A percentile compares a stretch with the other conserved stretches of the same genome.
Conservation (phyloP, 208 protist genomes). For the Acanthamoeba healyi region DNA sequence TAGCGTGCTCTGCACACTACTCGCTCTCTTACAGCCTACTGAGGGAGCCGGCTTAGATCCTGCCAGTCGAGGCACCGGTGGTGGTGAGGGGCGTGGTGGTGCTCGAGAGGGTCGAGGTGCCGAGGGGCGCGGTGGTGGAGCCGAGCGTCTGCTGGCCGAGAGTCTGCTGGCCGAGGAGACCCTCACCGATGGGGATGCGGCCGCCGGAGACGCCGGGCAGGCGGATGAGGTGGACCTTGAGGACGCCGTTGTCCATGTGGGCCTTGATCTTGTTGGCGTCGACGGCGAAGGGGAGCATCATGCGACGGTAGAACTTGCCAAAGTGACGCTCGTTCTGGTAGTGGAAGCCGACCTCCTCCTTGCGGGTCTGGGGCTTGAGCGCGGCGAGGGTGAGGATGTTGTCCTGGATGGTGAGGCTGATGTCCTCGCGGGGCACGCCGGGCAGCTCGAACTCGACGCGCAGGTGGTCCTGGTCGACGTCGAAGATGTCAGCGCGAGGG, state of each 20-base stretch:
- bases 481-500: slow-evolving; percentile 56
- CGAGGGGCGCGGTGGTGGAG: slow-evolving; percentile 30
- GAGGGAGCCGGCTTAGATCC: no score
- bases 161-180: background rate
- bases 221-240: slow-evolving; percentile 58
- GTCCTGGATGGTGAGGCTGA: slow-evolving; percentile 63
- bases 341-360: slow-evolving; percentile 70
- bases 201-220: slow-evolving; percentile 11
- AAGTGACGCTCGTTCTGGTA: slow-evolving; percentile 76
- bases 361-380: slow-evolving; percentile 72
- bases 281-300: slow-evolving; percentile 47
- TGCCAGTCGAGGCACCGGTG: background rate
- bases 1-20: no score
- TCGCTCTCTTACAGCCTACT: no score
- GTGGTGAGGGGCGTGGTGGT: slow-evolving; percentile 20
- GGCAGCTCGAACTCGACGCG: slow-evolving; percentile 74
- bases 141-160: background rate
- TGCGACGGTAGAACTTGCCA: slow-evolving; percentile 66
- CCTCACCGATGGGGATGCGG: slow-evolving; percentile 58
- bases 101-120: background rate
- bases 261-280: slow-evolving; percentile 72
- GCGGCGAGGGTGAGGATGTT: slow-evolving; percentile 70
- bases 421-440: slow-evolving; percentile 64
- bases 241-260: slow-evolving; percentile 70
- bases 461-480: slow-evolving; percentile 51